These are phyloP conservation scores for Mortierella sp. DNA, from an alignment of 371 early-diverging fungal species.

Conservation along the genomic window DNA sequence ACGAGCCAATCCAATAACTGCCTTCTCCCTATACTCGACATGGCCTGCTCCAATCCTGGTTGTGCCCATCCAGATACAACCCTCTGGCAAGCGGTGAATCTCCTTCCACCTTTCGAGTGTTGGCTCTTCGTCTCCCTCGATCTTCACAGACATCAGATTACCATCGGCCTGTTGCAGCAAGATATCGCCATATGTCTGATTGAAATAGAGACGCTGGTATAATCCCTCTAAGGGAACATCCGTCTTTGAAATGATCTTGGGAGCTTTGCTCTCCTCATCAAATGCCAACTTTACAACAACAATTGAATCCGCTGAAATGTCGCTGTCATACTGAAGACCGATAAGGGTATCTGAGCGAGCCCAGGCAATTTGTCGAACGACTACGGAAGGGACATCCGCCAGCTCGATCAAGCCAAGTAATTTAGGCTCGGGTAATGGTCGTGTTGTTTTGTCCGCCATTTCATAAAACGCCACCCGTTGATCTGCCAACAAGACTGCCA, in stretches of 20 bases:
- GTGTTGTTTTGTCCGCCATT: constrained; percentile 32
- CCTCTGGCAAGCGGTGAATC: constrained; percentile 61
- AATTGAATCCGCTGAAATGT: constrained; percentile 36
- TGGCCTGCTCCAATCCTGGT: constrained; percentile 62
- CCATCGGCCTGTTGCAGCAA: constrained; percentile 49
- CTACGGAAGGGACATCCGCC: constrained; percentile 32
- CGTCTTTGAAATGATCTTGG: constrained; percentile 27
- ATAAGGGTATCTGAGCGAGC: constrained; percentile 32
- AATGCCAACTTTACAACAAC: constrained; percentile 40
- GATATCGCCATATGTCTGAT: constrained; percentile 50
- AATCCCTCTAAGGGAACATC: constrained; percentile 34
- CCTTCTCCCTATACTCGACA: constrained; percentile 58
- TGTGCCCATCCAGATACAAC: constrained; percentile 79
- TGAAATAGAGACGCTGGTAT: constrained; percentile 53
- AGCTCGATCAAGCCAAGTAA: constrained; percentile 43
- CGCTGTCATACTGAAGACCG: constrained; percentile 50
- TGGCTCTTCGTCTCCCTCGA: constrained; percentile 32
- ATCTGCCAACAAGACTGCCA: constrained; percentile 75
- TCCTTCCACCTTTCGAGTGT: constrained; percentile 34
- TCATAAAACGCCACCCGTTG: constrained; percentile 63
- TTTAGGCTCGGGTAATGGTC: constrained; percentile 52
- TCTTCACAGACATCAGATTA: constrained; percentile 21
- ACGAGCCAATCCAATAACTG: constrained; percentile 80
- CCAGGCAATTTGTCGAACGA: constrained; percentile 55
- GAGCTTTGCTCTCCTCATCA: constrained; percentile 40